Percentiles rank a stretch among this genome's conserved stretches.
Evolutionary conservation across 768 basidiomycete genomes (phyloP).

Genomic region (Cubamyces sp.): DNA sequence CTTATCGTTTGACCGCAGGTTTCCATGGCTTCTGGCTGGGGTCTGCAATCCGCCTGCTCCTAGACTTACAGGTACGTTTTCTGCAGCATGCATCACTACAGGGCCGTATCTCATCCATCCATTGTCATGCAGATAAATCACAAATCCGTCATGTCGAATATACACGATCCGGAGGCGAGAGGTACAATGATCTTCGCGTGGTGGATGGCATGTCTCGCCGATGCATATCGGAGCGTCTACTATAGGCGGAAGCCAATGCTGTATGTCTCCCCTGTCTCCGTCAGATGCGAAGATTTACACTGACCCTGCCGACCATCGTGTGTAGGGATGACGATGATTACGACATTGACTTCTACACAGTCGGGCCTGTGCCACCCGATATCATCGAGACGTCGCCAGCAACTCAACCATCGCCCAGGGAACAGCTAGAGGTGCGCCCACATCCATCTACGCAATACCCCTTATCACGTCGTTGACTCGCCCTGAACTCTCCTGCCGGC

Average conservation of each 20-base stretch:
- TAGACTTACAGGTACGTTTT: slow-evolving; percentile 68
- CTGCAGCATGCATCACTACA: background rate
- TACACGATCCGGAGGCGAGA: slow-evolving; percentile 73
- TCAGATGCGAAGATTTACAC: background rate
- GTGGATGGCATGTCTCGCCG: slow-evolving; percentile 90
- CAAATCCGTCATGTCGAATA: slow-evolving; percentile 74
- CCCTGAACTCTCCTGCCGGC: background rate
- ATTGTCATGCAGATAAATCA: slow-evolving; percentile 70
- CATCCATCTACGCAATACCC: background rate
- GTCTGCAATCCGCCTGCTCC: slow-evolving; percentile 74
- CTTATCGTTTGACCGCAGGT: slow-evolving; percentile 47
- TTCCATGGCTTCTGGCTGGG: slow-evolving; percentile 87
- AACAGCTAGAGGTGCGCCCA: slow-evolving; percentile 70
- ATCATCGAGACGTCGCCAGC: slow-evolving; percentile 32
- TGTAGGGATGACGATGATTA: slow-evolving; percentile 82
- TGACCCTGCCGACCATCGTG: slow-evolving; percentile 1
- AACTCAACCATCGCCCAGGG: slow-evolving; percentile 65
- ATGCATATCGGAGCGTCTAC: slow-evolving; percentile 83
- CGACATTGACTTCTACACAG: slow-evolving; percentile 86
- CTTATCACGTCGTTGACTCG: slow-evolving; percentile 13
- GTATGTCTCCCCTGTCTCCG: slow-evolving; percentile 38
- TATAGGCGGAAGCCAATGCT: slow-evolving; percentile 85
- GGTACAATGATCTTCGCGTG: slow-evolving; percentile 91
- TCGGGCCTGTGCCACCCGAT: slow-evolving; percentile 55
- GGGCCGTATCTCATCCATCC: background rate